Conservation (phyloP, 1,284 basidiomycete genomes). For the Microbotryum violaceum region DNA sequence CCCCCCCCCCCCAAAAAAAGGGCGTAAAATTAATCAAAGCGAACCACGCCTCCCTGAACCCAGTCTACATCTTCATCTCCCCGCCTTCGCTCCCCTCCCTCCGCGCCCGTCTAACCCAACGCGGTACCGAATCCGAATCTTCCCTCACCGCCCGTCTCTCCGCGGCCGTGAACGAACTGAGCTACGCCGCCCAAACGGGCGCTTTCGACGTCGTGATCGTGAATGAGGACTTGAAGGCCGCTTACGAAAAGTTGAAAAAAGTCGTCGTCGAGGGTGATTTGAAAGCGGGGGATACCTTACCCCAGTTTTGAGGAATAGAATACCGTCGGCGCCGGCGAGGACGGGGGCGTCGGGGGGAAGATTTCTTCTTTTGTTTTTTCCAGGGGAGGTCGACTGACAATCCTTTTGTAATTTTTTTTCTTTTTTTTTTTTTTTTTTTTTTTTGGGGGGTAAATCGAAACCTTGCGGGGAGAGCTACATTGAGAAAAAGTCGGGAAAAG, state of each 20-base stretch:
- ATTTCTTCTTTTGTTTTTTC: no score
- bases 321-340: no score
- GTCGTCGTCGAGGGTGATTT: constrained; percentile 45
- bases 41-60: constrained; percentile 59
- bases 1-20: constrained; percentile 44
- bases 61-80: constrained; percentile 87
- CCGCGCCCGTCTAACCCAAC: constrained; percentile 59
- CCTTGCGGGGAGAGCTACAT: no score
- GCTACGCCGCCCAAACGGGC: constrained; percentile 72
- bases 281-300: constrained; percentile 20
- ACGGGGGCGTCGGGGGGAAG: no score
- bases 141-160: constrained; percentile 67
- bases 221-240: constrained; percentile 81
- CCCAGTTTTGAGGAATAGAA: constrained; percentile 17
- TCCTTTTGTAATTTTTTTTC: no score
- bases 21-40: constrained; percentile 82
- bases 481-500: no score
- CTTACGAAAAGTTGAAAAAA: constrained; percentile 58
- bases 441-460: no score
- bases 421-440: no score
- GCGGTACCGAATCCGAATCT: constrained; percentile 77
- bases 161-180: constrained; percentile 74
- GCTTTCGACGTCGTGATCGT: constrained; percentile 79
- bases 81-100: constrained; percentile 70
- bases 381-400: no score